These are phyloP conservation scores for Massariosphaeria phaeospora DNA, from an alignment of 495 filamentous ascomycete genomes.

Conservation along the genomic window DNA sequence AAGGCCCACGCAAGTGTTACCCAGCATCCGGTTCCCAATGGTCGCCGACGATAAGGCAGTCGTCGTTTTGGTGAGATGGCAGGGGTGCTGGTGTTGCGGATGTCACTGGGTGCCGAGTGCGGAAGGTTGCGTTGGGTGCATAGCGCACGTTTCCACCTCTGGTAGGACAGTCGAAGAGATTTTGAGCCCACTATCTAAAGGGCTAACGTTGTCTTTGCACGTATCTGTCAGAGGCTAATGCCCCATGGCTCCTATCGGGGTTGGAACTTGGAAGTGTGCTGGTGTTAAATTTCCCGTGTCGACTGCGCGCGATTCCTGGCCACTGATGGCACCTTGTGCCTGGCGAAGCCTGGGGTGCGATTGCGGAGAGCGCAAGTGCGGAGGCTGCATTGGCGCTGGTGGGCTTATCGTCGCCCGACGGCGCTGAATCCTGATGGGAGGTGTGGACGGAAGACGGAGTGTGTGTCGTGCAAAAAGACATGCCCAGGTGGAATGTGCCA, in stretches of 20 bases:
- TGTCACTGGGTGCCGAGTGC: conserved; percentile 12
- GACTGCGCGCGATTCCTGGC: conserved; percentile 9
- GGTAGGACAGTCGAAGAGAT: too few relatives aligned
- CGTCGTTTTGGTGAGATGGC: too few relatives aligned
- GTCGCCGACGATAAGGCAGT: conserved; percentile 20
- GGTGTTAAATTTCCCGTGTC: conserved; percentile 21
- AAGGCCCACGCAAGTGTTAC: neutral
- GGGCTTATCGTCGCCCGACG: conserved; percentile 26
- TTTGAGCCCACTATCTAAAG: too few relatives aligned
- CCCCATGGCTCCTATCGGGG: too few relatives aligned
- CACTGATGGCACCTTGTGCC: neutral
- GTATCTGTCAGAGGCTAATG: too few relatives aligned
- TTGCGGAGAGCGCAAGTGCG: conserved; percentile 14
- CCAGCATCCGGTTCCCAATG: conserved; percentile 14
- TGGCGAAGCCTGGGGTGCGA: conserved; percentile 6
- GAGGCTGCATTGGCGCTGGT: conserved; percentile 8
- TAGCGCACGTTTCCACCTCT: too few relatives aligned
- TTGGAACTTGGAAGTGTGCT: too few relatives aligned
- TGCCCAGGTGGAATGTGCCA: too few relatives aligned
- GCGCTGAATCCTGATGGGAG: neutral
- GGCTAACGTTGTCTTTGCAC: too few relatives aligned
- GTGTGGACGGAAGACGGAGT: conserved; percentile 14
- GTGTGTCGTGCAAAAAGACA: too few relatives aligned
- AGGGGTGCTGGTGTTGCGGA: conserved; percentile 7
- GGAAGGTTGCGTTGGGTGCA: conserved; percentile 12